Evolutionary conservation across 1,284 basidiomycete species (phyloP).

Genomic region (Ustilago crameri): DNA sequence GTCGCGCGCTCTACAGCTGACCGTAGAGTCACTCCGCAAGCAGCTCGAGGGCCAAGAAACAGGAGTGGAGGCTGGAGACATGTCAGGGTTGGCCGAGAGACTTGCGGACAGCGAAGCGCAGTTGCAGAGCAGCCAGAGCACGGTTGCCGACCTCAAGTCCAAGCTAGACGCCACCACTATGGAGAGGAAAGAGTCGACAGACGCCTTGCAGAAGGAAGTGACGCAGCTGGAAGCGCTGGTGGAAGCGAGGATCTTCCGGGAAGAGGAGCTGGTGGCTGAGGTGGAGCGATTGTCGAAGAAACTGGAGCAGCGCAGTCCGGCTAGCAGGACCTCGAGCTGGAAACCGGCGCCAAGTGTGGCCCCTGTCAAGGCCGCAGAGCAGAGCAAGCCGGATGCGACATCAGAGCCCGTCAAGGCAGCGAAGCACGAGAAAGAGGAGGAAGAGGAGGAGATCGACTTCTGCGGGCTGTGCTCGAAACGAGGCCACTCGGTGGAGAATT

Average conservation of each 20-base stretch:
- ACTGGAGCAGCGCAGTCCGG: conserved; percentile 24
- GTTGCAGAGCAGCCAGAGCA: conserved; percentile 72
- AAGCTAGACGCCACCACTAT: conserved; percentile 62
- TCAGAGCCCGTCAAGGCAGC: neutral
- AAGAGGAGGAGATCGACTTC: conserved; percentile 45
- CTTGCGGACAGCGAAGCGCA: conserved; percentile 46
- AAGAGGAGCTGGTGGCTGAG: conserved; percentile 58
- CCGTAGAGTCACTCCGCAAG: conserved; percentile 76
- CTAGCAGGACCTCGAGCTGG: conserved; percentile 5
- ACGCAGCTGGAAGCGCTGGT: conserved; percentile 60
- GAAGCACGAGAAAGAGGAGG: conserved; percentile 9
- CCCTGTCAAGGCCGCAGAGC: neutral
- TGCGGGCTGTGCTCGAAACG: conserved; percentile 45
- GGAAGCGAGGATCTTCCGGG: conserved; percentile 61
- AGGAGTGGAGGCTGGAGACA: conserved; percentile 65
- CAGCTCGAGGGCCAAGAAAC: conserved; percentile 70
- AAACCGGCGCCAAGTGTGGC: neutral
- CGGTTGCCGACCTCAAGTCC: conserved; percentile 55
- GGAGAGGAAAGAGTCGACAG: conserved; percentile 52
- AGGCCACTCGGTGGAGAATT: conserved; percentile 41
- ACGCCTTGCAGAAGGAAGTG: conserved; percentile 55
- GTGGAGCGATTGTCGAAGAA: conserved; percentile 45
- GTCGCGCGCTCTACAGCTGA: conserved; percentile 79
- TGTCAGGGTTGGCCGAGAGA: conserved; percentile 52
- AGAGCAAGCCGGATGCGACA: neutral